A percentile compares a stretch with the other conserved stretches of the same genome.
Conservation (phyloP, 768 basidiomycete genomes). For the Basidioascus undulatus region DNA sequence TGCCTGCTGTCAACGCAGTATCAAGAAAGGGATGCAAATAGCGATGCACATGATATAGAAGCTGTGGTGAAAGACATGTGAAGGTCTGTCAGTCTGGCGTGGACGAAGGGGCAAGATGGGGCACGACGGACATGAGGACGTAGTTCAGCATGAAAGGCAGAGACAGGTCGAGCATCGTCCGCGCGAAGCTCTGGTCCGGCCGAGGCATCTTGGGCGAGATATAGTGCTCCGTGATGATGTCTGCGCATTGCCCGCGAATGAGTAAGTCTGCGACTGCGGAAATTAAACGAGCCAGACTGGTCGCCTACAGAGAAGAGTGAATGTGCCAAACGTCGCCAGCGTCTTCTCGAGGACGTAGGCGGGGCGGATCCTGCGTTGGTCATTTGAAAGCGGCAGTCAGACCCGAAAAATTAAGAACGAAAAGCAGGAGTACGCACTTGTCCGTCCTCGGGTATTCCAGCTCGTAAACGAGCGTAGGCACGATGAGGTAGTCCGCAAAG, state of each 20-base stretch:
- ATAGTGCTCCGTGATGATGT: conserved; percentile 64
- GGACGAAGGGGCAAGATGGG: too few relatives aligned
- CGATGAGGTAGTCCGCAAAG: conserved; percentile 62
- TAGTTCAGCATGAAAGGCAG: conserved; percentile 52
- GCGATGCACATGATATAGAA: conserved; percentile 16
- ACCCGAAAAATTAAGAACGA: background rate
- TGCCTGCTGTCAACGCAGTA: too few relatives aligned
- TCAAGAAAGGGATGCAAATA: too few relatives aligned
- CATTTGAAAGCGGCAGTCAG: background rate
- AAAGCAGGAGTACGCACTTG: conserved; percentile 24
- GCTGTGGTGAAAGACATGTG: conserved; percentile 1
- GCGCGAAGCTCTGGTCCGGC: conserved; percentile 40
- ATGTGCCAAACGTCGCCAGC: conserved; percentile 82
- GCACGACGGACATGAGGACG: conserved; percentile 20
- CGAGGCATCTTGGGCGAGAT: conserved; percentile 52
- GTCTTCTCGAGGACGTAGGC: conserved; percentile 51
- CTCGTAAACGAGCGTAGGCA: conserved; percentile 86
- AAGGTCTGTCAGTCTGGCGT: background rate
- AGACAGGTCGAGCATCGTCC: conserved; percentile 58
- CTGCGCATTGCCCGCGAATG: too few relatives aligned
- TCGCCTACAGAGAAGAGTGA: conserved; percentile 76
- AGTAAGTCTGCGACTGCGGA: too few relatives aligned
- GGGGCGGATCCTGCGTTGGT: conserved; percentile 31
- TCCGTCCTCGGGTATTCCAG: conserved; percentile 85
- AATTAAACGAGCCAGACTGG: background rate